These are phyloP conservation scores for Phytopythium sindhum DNA, from an alignment of 352 stramenopile species.

Conservation along the genomic window DNA sequence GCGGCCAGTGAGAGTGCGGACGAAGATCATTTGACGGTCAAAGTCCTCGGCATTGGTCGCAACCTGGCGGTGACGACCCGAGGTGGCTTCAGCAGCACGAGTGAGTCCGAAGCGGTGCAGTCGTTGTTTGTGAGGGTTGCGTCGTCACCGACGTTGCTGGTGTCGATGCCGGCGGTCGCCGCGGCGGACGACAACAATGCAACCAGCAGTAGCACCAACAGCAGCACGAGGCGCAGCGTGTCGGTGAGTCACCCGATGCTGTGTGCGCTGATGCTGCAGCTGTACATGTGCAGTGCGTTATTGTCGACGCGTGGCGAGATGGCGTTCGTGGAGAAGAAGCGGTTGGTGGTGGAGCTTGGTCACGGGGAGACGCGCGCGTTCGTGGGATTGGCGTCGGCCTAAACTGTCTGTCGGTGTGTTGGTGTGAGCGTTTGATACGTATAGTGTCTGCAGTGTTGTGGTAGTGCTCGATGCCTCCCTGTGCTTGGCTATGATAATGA, in stretches of 20 bases:
- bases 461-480: too few relatives aligned
- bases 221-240: neutral
- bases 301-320: conserved; percentile 1
- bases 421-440: neutral
- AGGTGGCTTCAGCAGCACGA: neutral
- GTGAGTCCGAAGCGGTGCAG: neutral
- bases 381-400: neutral
- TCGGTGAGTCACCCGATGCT: neutral
- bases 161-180: neutral
- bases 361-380: conserved; percentile 5
- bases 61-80: neutral
- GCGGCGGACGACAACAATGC: neutral
- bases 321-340: conserved; percentile 8
- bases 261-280: neutral
- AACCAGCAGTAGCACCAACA: neutral
- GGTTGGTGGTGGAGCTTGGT: conserved; percentile 1
- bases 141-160: neutral
- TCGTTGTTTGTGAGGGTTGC: neutral
- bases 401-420: neutral
- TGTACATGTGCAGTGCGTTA: neutral
- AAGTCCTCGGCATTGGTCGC: neutral
- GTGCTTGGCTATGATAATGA: too few relatives aligned
- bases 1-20: neutral
- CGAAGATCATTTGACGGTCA: neutral
- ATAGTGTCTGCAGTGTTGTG: neutral